These are phyloP conservation scores for Apophysomyces elegans DNA, from an alignment of 371 early-diverging fungal species.

Conservation along the genomic window DNA sequence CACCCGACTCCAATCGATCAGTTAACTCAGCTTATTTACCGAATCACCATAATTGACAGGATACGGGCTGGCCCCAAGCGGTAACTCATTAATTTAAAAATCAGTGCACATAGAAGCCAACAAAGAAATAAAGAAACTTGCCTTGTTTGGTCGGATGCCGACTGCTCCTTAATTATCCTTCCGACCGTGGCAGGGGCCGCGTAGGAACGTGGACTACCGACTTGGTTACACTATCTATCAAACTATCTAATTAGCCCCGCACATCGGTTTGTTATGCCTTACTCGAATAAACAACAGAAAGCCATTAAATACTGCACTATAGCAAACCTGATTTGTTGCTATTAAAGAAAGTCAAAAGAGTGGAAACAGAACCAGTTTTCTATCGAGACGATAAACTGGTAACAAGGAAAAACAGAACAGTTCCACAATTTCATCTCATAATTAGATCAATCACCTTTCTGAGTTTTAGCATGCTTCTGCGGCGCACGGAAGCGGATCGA, in stretches of 20 bases:
- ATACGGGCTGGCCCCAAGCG: not conserved
- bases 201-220: not conserved
- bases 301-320: too few species aligned
- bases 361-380: too few species aligned
- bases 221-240: conserved; percentile 6
- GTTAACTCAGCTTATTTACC: conserved; percentile 2
- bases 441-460: too few species aligned
- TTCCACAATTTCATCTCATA: too few species aligned
- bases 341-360: too few species aligned
- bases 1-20: not conserved
- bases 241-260: not conserved
- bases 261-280: not conserved
- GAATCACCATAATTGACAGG: not conserved
- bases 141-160: conserved; percentile 11
- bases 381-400: too few species aligned
- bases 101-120: not conserved
- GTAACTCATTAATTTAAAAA: not conserved
- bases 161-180: not conserved
- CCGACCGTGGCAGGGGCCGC: conserved; percentile 5
- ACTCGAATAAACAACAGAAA: too few species aligned
- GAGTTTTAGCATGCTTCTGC: too few species aligned
- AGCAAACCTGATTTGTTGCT: too few species aligned
- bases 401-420: too few species aligned
- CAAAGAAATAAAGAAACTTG: not conserved
- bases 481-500: too few species aligned